Evolutionary conservation across 1,139 yeast genomes (phyloP).

Genomic region (Maudiozyma humilis): DNA sequence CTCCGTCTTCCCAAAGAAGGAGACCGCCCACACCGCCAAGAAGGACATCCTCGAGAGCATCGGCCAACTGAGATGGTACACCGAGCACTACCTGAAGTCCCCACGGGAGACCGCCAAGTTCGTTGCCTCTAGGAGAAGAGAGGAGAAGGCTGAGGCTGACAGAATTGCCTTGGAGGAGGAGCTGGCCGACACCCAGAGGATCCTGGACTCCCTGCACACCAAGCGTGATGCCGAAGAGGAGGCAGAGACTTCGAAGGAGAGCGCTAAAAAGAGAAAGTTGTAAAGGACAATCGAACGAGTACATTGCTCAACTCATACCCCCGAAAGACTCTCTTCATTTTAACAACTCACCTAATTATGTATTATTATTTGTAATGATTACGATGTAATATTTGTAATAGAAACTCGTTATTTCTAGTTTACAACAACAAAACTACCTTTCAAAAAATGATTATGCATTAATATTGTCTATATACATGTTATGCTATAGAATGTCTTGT

Average conservation of each 20-base stretch:
- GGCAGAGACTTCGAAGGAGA: neutral
- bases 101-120: constrained; percentile 22
- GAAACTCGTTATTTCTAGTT: no score
- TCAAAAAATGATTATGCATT: no score
- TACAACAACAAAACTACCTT: no score
- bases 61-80: constrained; percentile 70
- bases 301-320: no score
- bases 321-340: neutral
- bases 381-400: neutral
- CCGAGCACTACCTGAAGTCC: constrained; percentile 47
- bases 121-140: constrained; percentile 14
- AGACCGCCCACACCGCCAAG: constrained; percentile 71
- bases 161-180: constrained; percentile 1
- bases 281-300: no score
- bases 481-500: neutral
- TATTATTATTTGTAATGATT: neutral
- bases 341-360: neutral
- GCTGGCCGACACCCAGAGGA: neutral
- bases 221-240: constrained; percentile 3
- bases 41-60: constrained; percentile 87
- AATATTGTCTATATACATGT: neutral
- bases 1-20: constrained; percentile 52
- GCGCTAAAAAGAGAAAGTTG: neutral
- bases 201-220: neutral
- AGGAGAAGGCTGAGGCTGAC: constrained; percentile 7